Evolutionary conservation across 164 flowering plant species (phyloP).

Genomic region (Tetracentron sinense): DNA sequence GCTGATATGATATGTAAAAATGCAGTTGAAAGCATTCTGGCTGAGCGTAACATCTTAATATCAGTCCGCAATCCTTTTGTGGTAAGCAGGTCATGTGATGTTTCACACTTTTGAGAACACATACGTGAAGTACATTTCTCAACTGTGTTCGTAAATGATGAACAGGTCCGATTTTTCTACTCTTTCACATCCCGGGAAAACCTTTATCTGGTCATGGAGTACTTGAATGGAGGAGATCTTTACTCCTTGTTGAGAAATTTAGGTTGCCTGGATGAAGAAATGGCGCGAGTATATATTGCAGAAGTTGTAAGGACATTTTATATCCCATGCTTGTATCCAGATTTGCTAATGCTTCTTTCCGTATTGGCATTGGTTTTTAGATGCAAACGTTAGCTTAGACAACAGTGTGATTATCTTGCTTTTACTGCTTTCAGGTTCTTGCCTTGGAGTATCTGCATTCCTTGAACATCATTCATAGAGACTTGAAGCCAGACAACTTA

Average conservation of each 20-base stretch:
- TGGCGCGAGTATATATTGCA: constrained; percentile 92
- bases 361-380: not conserved
- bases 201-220: constrained; percentile 98
- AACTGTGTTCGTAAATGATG: constrained; percentile 22
- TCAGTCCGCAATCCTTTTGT: constrained; percentile 96
- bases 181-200: constrained; percentile 99
- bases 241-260: constrained; percentile 79
- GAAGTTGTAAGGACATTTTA: constrained; percentile 68
- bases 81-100: constrained; percentile 43
- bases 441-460: constrained; percentile 98
- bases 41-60: constrained; percentile 91
- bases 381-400: not conserved
- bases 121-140: constrained; percentile 13
- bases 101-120: not conserved
- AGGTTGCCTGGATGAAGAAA: constrained; percentile 92
- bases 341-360: not conserved
- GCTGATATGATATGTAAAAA: constrained; percentile 96
- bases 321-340: not conserved
- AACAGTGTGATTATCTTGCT: not conserved
- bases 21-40: constrained; percentile 97
- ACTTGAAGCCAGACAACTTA: constrained; percentile 95
- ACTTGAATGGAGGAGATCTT: constrained; percentile 96
- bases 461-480: constrained; percentile 87
- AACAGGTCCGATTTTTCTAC: constrained; percentile 97
- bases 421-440: constrained; percentile 66